Percentiles rank a stretch among this genome's conserved stretches.
Conservation (phyloP, 2,329 filamentous ascomycete species). For the Xylaria sp. region DNA sequence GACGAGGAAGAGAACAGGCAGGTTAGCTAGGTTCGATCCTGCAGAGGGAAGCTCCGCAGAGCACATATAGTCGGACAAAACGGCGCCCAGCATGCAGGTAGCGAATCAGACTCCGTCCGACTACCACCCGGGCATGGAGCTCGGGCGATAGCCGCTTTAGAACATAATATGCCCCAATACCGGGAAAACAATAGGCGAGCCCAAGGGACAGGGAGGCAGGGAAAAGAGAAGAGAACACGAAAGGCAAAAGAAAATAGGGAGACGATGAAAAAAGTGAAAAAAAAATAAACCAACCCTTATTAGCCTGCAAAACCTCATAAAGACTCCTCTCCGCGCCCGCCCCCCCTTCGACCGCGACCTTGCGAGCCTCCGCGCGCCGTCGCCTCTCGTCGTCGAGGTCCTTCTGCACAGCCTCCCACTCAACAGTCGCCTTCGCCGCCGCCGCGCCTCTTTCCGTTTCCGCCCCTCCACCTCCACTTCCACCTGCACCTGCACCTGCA, state of each 20-base stretch:
- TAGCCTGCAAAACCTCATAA: conserved; percentile 78
- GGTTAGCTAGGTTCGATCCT: too few relatives aligned
- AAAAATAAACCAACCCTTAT: conserved; percentile 58
- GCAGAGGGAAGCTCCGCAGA: too few relatives aligned
- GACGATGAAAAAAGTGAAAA: conserved; percentile 10
- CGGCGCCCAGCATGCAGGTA: too few relatives aligned
- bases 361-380: conserved; percentile 57
- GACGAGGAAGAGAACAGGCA: not conserved
- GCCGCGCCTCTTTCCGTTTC: not conserved
- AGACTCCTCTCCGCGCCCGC: conserved; percentile 63
- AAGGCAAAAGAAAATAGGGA: not conserved
- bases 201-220: not conserved
- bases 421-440: conserved; percentile 42
- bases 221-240: not conserved
- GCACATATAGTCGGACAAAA: too few relatives aligned
- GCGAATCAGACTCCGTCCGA: too few relatives aligned
- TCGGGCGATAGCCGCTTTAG: too few relatives aligned
- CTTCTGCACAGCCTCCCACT: conserved; percentile 69
- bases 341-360: conserved; percentile 45
- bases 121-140: too few relatives aligned
- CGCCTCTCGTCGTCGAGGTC: conserved; percentile 67
- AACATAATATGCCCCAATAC: too few relatives aligned
- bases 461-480: not conserved
- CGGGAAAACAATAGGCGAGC: not conserved
- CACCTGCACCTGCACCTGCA: not conserved